phyloP scores from a whole-genome alignment of 1,139 yeast species.

The Suhomyces terraborum region DNA sequence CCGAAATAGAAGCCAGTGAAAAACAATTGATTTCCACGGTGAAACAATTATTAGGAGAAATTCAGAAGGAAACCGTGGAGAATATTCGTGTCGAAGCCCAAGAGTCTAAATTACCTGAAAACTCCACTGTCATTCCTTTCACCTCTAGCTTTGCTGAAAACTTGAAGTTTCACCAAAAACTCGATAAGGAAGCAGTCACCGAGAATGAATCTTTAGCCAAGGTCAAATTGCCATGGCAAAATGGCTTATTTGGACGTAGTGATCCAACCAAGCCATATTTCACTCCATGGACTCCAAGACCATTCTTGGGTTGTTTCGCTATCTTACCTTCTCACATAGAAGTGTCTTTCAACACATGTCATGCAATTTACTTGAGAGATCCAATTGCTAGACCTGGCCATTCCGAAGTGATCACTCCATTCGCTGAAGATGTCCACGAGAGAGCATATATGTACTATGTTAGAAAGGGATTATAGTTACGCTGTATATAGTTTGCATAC shows the following conservation, averaged over 20 bases:
- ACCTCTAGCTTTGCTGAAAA: slow-evolving; percentile 59
- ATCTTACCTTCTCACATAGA: slow-evolving; percentile 90
- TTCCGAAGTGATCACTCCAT: slow-evolving; percentile 93
- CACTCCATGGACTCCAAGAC: slow-evolving; percentile 97
- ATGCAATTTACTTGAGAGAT: slow-evolving; percentile 91
- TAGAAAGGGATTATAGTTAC: slow-evolving; percentile 63
- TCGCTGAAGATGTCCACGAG: slow-evolving; percentile 80
- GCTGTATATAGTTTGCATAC: slow-evolving; percentile 10
- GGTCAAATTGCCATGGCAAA: slow-evolving; percentile 73
- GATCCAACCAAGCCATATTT: slow-evolving; percentile 80
- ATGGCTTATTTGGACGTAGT: slow-evolving; percentile 73
- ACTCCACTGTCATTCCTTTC: slow-evolving; percentile 40
- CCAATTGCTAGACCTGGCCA: slow-evolving; percentile 98
- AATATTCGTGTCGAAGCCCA: slow-evolving; percentile 45
- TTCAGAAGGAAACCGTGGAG: slow-evolving; percentile 54
- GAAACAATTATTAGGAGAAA: slow-evolving; percentile 56
- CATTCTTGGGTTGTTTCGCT: slow-evolving; percentile 90
- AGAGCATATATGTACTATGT: slow-evolving; percentile 95
- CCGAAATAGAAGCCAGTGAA: slow-evolving; percentile 39
- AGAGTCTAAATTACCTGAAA: slow-evolving; percentile 30
- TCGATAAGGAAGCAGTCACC: slow-evolving; percentile 54
- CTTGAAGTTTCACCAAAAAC: slow-evolving; percentile 48
- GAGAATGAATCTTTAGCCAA: slow-evolving; percentile 57
- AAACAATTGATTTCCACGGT: slow-evolving; percentile 47
- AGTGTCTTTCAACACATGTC: slow-evolving; percentile 86